These are phyloP conservation scores for Boletus rufocinnamomeus DNA, from an alignment of 768 basidiomycete genomes.

Conservation along the genomic window DNA sequence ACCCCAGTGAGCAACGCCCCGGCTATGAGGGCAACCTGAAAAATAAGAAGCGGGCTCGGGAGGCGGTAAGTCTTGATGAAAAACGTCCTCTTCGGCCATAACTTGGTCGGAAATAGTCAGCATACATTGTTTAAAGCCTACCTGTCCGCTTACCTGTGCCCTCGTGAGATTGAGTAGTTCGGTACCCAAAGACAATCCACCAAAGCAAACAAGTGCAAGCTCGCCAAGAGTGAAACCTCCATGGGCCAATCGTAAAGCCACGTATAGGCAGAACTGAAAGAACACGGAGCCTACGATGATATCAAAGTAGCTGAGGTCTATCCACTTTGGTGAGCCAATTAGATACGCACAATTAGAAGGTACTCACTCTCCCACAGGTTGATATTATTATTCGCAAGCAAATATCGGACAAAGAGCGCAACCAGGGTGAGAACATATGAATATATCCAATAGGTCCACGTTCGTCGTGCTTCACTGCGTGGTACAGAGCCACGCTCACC, in stretches of 20 bases:
- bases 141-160: constrained; percentile 58
- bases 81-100: constrained; percentile 75
- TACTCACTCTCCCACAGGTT: constrained; percentile 74
- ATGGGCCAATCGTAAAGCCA: constrained; percentile 86
- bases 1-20: constrained; percentile 94
- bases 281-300: constrained; percentile 71
- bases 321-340: constrained; percentile 7
- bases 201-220: constrained; percentile 84
- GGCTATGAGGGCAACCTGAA: constrained; percentile 90
- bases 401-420: constrained; percentile 51
- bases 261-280: constrained; percentile 90
- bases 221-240: constrained; percentile 97
- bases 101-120: constrained; percentile 43
- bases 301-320: constrained; percentile 82
- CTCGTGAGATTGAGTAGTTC: constrained; percentile 86
- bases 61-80: constrained; percentile 91
- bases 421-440: constrained; percentile 52
- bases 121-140: neutral
- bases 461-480: constrained; percentile 64
- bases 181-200: constrained; percentile 82
- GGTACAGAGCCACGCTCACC: constrained; percentile 78
- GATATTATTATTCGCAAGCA: constrained; percentile 43
- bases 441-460: constrained; percentile 67
- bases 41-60: constrained; percentile 88
- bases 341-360: neutral